phyloP scores from a whole-genome alignment of 441 rosid genomes.

The Aquilaria agallochum region DNA sequence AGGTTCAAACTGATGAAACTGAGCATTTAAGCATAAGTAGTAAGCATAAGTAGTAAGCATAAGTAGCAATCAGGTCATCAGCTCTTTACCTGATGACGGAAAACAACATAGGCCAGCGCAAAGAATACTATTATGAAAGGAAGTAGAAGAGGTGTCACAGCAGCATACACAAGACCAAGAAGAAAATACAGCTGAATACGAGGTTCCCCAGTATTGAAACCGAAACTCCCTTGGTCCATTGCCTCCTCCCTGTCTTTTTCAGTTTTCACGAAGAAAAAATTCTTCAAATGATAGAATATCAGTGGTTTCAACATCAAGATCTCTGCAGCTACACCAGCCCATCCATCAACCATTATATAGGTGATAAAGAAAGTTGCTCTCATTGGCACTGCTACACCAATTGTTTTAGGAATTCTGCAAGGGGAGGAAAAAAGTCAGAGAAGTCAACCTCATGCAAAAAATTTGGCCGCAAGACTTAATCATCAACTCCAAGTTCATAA shows the following conservation, averaged over 20 bases:
- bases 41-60: too few species aligned
- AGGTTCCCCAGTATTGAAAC: conserved; percentile 83
- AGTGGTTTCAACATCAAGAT: conserved; percentile 72
- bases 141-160: conserved; percentile 77
- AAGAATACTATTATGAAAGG: conserved; percentile 83
- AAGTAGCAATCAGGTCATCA: too few species aligned
- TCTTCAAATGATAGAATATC: conserved; percentile 74
- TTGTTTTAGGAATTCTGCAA: conserved; percentile 68
- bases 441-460: background rate
- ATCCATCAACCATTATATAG: conserved; percentile 90
- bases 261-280: conserved; percentile 80
- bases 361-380: conserved; percentile 90
- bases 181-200: conserved; percentile 81
- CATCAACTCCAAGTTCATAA: background rate
- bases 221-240: conserved; percentile 88
- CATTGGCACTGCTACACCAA: conserved; percentile 78
- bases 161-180: conserved; percentile 81
- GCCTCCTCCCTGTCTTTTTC: conserved; percentile 91
- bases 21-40: too few species aligned
- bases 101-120: conserved; percentile 64
- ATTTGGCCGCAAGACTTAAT: background rate
- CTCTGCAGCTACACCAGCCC: conserved; percentile 93
- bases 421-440: background rate
- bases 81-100: conserved; percentile 76
- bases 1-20: background rate